phyloP scores from a whole-genome alignment of 2,329 filamentous ascomycete species.

The Hawksworthiomyces lignivorus region DNA sequence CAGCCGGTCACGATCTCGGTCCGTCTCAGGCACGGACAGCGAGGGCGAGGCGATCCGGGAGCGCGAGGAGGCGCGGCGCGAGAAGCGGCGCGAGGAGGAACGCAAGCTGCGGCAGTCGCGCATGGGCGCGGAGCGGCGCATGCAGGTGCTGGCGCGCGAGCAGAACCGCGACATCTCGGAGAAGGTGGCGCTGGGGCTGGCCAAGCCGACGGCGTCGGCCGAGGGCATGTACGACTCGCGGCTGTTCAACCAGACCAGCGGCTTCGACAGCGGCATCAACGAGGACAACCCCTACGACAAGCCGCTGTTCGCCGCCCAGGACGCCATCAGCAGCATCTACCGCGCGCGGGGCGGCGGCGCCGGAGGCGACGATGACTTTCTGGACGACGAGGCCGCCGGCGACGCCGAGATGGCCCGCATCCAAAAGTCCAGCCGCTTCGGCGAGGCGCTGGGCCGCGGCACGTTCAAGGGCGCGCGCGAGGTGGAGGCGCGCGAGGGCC shows the following conservation, averaged over 20 bases:
- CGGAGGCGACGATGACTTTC: conserved; percentile 68
- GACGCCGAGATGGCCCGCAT: conserved; percentile 83
- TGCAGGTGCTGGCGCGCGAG: conserved; percentile 89
- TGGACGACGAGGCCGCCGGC: conserved; percentile 64
- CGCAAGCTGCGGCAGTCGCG: conserved; percentile 85
- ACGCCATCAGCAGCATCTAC: conserved; percentile 92
- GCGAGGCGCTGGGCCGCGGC: conserved; percentile 77
- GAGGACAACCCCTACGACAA: conserved; percentile 98
- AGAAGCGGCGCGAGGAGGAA: conserved; percentile 75
- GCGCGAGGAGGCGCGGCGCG: conserved; percentile 68
- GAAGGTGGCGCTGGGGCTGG: conserved; percentile 88
- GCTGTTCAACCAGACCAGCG: conserved; percentile 87
- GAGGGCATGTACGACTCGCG: conserved; percentile 97
- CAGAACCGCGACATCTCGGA: conserved; percentile 96
- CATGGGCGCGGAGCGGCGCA: conserved; percentile 87
- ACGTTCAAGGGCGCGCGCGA: conserved; percentile 85
- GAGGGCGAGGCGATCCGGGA: conserved; percentile 68
- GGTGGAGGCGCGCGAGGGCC: conserved; percentile 79
- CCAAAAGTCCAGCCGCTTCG: conserved; percentile 74
- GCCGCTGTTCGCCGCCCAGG: conserved; percentile 89
- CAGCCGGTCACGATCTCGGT: conserved; percentile 47
- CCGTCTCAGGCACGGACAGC: conserved; percentile 40
- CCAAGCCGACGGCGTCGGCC: conserved; percentile 84
- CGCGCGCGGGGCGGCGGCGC: conserved; percentile 67
- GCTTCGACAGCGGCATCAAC: conserved; percentile 88